Conservation (phyloP, 31 red algal genomes). For the Endocladia muricata region DNA sequence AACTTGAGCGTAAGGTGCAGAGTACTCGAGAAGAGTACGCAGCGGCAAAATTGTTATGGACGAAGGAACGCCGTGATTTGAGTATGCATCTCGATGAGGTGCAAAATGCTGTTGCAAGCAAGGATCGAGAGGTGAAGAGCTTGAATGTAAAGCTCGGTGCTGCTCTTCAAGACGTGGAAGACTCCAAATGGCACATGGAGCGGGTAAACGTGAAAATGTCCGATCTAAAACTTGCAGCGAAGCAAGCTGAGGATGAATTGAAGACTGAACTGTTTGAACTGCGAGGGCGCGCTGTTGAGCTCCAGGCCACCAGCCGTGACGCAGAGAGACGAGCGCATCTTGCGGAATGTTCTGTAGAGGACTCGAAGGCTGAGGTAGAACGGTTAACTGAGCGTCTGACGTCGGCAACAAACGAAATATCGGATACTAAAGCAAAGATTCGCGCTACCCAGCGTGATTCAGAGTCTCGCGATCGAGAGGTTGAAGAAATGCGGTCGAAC, state of each 20-base stretch:
- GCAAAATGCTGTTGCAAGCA: slow-evolving; percentile 21
- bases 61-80: slow-evolving; percentile 41
- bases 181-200: slow-evolving; percentile 55
- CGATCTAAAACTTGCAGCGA: slow-evolving; percentile 35
- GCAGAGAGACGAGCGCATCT: slow-evolving; percentile 36
- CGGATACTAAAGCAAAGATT: background rate
- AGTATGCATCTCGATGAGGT: slow-evolving; percentile 30
- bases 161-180: slow-evolving; percentile 48
- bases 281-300: slow-evolving; percentile 25
- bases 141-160: slow-evolving; percentile 28
- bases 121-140: slow-evolving; percentile 55
- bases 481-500: slow-evolving; percentile 2
- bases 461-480: background rate
- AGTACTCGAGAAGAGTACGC: slow-evolving; percentile 24
- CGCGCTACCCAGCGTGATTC: slow-evolving; percentile 11
- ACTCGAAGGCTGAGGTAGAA: slow-evolving; percentile 39
- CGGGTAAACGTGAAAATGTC: slow-evolving; percentile 38
- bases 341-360: slow-evolving; percentile 22
- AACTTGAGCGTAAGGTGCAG: slow-evolving; percentile 31
- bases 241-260: slow-evolving; percentile 46
- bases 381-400: slow-evolving; percentile 21
- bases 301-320: slow-evolving; percentile 22
- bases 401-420: background rate
- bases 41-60: slow-evolving; percentile 17
- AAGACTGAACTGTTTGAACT: slow-evolving; percentile 50